A percentile compares a stretch with the other conserved stretches of the same genome.
Evolutionary conservation across 2,329 filamentous ascomycete genomes (phyloP).

Genomic region (Aspergillus eucalypticola): DNA sequence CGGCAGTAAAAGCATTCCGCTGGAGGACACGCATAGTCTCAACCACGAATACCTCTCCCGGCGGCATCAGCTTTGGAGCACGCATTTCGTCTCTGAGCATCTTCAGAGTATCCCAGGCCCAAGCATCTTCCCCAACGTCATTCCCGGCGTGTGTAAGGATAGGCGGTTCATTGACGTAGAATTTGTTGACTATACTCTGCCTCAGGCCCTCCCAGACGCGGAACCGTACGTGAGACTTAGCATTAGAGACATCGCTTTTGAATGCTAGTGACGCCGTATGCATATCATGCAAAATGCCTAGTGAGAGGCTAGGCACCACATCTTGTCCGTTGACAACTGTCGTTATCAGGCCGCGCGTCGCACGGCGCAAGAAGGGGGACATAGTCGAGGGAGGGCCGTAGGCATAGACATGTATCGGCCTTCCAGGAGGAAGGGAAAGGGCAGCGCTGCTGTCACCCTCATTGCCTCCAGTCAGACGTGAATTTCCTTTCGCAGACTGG

Average conservation of each 20-base stretch:
- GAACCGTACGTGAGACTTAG: conserved; percentile 65
- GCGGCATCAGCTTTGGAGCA: conserved; percentile 69
- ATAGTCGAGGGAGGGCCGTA: conserved; percentile 75
- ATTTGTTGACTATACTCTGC: conserved; percentile 62
- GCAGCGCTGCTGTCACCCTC: conserved; percentile 23
- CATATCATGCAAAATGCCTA: conserved; percentile 73
- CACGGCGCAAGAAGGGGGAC: conserved; percentile 67
- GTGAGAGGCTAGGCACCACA: conserved; percentile 70
- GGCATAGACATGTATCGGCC: conserved; percentile 76
- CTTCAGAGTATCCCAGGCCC: conserved; percentile 68
- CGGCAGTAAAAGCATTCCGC: conserved; percentile 61
- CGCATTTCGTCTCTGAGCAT: conserved; percentile 67
- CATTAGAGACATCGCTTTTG: conserved; percentile 68
- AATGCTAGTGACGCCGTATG: conserved; percentile 71
- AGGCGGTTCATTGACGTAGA: conserved; percentile 55
- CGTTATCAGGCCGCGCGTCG: conserved; percentile 73
- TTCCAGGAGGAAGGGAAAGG: conserved; percentile 62
- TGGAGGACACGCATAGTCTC: conserved; percentile 68
- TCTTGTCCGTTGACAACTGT: conserved; percentile 73
- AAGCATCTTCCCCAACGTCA: conserved; percentile 63
- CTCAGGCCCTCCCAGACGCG: conserved; percentile 67
- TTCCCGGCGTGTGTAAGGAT: conserved; percentile 48
- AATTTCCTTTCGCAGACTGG: conserved; percentile 37
- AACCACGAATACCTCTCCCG: conserved; percentile 73
- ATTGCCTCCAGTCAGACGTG: conserved; percentile 36